Percentiles rank a stretch among this genome's conserved stretches.
Conservation (phyloP, 805 yeast species). For the Zygoascus bituminiphila region DNA sequence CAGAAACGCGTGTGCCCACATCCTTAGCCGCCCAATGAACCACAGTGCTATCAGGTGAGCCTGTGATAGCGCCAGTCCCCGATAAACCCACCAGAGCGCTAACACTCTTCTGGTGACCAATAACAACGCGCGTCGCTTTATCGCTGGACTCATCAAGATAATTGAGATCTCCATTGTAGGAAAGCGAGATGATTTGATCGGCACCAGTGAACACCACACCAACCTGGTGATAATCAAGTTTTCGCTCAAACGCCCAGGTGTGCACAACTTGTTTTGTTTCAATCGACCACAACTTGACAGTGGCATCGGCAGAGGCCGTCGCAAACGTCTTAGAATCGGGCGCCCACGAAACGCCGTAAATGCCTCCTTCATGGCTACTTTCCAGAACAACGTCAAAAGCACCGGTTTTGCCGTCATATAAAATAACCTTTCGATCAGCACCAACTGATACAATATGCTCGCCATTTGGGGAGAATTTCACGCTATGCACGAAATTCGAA, state of each 20-base stretch:
- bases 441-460: conserved; percentile 70
- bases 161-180: conserved; percentile 64
- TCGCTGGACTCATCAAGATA: conserved; percentile 32
- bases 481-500: conserved; percentile 70
- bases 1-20: conserved; percentile 32
- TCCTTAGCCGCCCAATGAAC: conserved; percentile 44
- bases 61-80: conserved; percentile 37
- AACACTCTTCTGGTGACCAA: conserved; percentile 79
- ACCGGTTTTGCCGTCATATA: conserved; percentile 86
- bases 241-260: conserved; percentile 43
- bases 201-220: conserved; percentile 65
- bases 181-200: conserved; percentile 53
- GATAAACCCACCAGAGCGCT: conserved; percentile 43
- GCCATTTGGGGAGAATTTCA: conserved; percentile 77
- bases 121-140: conserved; percentile 35
- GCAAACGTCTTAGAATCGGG: conserved; percentile 49
- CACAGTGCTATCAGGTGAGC: conserved; percentile 77
- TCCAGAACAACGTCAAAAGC: conserved; percentile 46
- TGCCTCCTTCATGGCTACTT: conserved; percentile 61
- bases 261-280: conserved; percentile 33
- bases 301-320: conserved; percentile 77
- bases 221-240: conserved; percentile 61
- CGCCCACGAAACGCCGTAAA: conserved; percentile 70
- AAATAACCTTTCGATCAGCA: conserved; percentile 64
- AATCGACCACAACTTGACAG: conserved; percentile 58